Conservation (phyloP, 148 eudicot species). For the Agrostemma githago region DNA sequence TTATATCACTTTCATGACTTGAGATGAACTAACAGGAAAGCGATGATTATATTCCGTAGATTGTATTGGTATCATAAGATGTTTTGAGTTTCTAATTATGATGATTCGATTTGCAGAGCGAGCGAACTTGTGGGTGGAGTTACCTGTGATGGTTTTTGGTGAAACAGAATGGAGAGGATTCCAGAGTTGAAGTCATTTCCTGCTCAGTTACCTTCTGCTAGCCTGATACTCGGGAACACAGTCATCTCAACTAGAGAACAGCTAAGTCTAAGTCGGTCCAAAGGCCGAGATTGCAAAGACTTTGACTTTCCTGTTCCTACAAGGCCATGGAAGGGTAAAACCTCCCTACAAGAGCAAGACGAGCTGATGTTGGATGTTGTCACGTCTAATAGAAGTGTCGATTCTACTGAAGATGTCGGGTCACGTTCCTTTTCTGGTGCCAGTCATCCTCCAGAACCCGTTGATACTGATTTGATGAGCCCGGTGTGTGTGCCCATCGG, state of each 20-base stretch:
- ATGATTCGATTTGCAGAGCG: slow-evolving; percentile 25
- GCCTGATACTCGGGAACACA: slow-evolving; percentile 32
- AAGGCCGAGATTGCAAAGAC: slow-evolving; percentile 27
- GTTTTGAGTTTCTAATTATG: not conserved
- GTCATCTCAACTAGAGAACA: slow-evolving; percentile 37
- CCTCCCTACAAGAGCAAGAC: slow-evolving; percentile 39
- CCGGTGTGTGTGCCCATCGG: slow-evolving; percentile 60
- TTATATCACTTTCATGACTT: not conserved
- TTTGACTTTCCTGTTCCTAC: slow-evolving; percentile 39
- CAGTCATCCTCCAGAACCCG: slow-evolving; percentile 82
- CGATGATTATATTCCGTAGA: not conserved
- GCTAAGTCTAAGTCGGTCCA: slow-evolving; percentile 30
- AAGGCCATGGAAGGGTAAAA: slow-evolving; percentile 53
- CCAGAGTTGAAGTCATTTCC: slow-evolving; percentile 41
- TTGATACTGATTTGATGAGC: slow-evolving; percentile 60
- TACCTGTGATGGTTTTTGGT: slow-evolving; percentile 32
- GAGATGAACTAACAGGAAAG: not conserved
- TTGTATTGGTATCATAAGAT: not conserved
- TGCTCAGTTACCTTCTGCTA: slow-evolving; percentile 31
- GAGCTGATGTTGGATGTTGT: slow-evolving; percentile 51
- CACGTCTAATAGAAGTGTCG: slow-evolving; percentile 44
- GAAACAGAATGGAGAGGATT: slow-evolving; percentile 53
- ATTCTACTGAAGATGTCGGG: slow-evolving; percentile 50
- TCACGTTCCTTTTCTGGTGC: slow-evolving; percentile 60
- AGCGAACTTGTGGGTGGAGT: slow-evolving; percentile 16